Evolutionary conservation across 2,329 filamentous ascomycete genomes (phyloP).

Genomic region (Didymosphaeria variabile): DNA sequence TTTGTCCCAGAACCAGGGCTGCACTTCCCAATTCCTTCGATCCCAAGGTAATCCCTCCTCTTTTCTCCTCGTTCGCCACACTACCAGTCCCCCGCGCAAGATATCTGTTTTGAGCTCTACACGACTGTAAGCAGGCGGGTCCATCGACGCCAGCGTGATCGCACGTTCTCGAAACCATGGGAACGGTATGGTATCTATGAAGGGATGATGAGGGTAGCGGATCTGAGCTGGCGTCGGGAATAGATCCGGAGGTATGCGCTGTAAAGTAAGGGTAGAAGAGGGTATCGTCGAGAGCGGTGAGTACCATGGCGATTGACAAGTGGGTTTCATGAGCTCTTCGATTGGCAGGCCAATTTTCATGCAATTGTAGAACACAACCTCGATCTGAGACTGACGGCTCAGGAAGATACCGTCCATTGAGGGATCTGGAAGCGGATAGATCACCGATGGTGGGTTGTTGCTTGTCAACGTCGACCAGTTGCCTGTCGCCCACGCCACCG

Average conservation of each 20-base stretch:
- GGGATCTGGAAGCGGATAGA: constrained; percentile 15
- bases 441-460: neutral
- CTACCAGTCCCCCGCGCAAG: constrained; percentile 20
- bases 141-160: constrained; percentile 14
- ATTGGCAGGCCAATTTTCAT: constrained; percentile 20
- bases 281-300: neutral
- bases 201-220: constrained; percentile 22
- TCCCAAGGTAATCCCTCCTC: constrained; percentile 24
- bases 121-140: constrained; percentile 18
- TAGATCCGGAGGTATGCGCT: constrained; percentile 22
- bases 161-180: constrained; percentile 26
- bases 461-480: constrained; percentile 5
- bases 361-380: constrained; percentile 21
- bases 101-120: constrained; percentile 25
- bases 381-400: constrained; percentile 17
- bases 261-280: constrained; percentile 2
- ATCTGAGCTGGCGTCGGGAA: constrained; percentile 24
- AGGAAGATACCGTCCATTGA: constrained; percentile 18
- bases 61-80: constrained; percentile 20
- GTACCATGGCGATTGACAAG: constrained; percentile 21
- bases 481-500: constrained; percentile 12
- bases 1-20: constrained; percentile 25
- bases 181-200: constrained; percentile 25
- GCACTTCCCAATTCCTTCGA: constrained; percentile 25
- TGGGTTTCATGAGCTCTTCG: constrained; percentile 18